A percentile compares a stretch with the other conserved stretches of the same genome.
Conservation (phyloP, 805 yeast species). For the Ogataea pilisensis region DNA sequence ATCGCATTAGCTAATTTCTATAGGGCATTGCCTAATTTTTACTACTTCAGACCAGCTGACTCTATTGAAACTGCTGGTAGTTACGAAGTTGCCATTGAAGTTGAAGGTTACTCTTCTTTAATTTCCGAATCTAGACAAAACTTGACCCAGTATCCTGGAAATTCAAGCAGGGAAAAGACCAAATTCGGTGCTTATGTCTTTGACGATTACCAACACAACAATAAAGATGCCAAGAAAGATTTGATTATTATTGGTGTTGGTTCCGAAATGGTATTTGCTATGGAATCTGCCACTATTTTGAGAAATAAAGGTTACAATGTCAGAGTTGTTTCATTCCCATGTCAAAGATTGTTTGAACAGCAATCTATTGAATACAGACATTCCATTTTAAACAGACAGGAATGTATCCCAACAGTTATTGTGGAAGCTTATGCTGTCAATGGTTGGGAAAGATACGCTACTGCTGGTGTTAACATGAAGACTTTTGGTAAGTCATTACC, state of each 20-base stretch:
- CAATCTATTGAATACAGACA: conserved; percentile 81
- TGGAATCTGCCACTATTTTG: conserved; percentile 76
- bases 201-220: conserved; percentile 54
- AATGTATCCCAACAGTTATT: conserved; percentile 76
- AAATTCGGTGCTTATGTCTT: conserved; percentile 87
- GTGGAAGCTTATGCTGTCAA: conserved; percentile 87
- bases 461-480: conserved; percentile 92
- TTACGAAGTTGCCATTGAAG: conserved; percentile 58
- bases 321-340: conserved; percentile 88
- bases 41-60: conserved; percentile 90
- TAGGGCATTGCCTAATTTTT: conserved; percentile 76
- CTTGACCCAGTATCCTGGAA: conserved; percentile 89
- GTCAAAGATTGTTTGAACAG: conserved; percentile 80
- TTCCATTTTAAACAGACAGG: conserved; percentile 80
- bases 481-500: conserved; percentile 97
- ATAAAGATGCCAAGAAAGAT: conserved; percentile 35
- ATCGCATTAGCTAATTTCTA: conserved; percentile 76
- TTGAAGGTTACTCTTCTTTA: conserved; percentile 61
- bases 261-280: conserved; percentile 82
- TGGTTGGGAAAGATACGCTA: conserved; percentile 95
- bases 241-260: conserved; percentile 86
- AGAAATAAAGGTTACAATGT: conserved; percentile 61
- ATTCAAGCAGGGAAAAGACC: conserved; percentile 78
- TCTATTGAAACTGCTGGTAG: conserved; percentile 85
- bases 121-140: conserved; percentile 80